Base-by-base conservation (phyloP, 805 yeast genomes). In the Cyberlindnera samutprakarnensis region DNA sequence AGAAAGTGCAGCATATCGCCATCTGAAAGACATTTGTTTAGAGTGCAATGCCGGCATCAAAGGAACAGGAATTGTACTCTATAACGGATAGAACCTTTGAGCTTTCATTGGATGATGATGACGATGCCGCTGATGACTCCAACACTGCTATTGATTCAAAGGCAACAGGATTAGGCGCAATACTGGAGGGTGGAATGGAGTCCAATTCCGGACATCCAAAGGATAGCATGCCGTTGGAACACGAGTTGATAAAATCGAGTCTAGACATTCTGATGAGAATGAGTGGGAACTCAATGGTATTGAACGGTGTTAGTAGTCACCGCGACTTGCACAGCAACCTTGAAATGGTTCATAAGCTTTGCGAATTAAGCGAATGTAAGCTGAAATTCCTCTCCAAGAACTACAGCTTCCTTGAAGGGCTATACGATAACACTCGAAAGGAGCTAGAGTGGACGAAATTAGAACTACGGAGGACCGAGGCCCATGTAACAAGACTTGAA, bases 31-130 rank as follows among this genome's bases (percentile, higher is more conserved):
- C n/a, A n/a, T n/a, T n/a, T n/a, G n/a, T n/a, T n/a, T n/a, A n/a
- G n/a, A n/a, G n/a, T n/a, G n/a, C n/a, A n/a, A n/a, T n/a, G n/a
- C n/a, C n/a, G n/a, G n/a, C n/a, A n/a, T n/a, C n/a, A n/a, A n/a
- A n/a, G n/a, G n/a, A n/a, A n/a, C n/a, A n/a, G n/a, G 46, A 44
- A 18, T 31, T 37, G 18, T 41, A 41, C 14, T 38, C 47, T 8
- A 41, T 46, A 28, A 35, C 41, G 0, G 49, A 46, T 13, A 28
- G 27, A 15, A 46, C 47, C 5, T 44, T 46, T 27, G 47, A 44
- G 22, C 35, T 46, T 14, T 39, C 46, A 4, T 21, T 46, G 20
- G 48, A 42, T 5, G 48, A 44, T 14, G 36, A 37, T 2, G 24
- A 29, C 7, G 28, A 33, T 3, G n/a, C n/a, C n/a, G n/a, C n/a